Percentiles rank a stretch among this genome's conserved stretches.
Conservation (phyloP, 768 basidiomycete genomes). For the Tylopilus intermedius region DNA sequence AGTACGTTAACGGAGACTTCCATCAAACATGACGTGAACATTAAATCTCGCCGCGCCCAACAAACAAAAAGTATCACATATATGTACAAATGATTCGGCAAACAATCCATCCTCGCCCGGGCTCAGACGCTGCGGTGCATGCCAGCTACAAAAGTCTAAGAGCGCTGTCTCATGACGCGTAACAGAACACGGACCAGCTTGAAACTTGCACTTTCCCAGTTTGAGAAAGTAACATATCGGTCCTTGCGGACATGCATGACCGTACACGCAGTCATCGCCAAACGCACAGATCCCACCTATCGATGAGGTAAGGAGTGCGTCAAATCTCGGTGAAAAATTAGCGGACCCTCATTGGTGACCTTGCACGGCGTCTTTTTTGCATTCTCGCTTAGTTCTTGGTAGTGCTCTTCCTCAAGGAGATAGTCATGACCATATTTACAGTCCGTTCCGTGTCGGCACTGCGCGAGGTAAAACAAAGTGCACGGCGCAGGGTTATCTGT, state of each 20-base stretch:
- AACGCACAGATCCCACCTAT: conserved; percentile 53
- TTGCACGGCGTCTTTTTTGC: conserved; percentile 63
- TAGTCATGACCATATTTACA: conserved; percentile 66
- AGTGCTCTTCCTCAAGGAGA: conserved; percentile 49
- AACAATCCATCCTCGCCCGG: conserved; percentile 5
- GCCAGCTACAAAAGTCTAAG: conserved; percentile 30
- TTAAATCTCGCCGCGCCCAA: conserved; percentile 20
- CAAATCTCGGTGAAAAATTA: not conserved
- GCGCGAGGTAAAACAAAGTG: conserved; percentile 59
- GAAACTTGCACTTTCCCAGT: conserved; percentile 57
- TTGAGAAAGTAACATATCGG: conserved; percentile 49
- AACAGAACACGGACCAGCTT: conserved; percentile 42
- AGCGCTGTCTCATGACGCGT: conserved; percentile 2
- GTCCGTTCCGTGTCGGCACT: conserved; percentile 52
- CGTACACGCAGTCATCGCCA: conserved; percentile 53
- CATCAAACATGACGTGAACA: conserved; percentile 31
- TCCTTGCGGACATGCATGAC: conserved; percentile 39
- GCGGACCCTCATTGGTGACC: conserved; percentile 50
- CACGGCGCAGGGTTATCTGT: conserved; percentile 60
- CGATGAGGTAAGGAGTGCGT: not conserved
- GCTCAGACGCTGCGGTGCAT: conserved; percentile 35
- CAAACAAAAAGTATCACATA: conserved; percentile 25
- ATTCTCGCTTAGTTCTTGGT: conserved; percentile 47
- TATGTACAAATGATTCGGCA: conserved; percentile 31
- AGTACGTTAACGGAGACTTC: conserved; percentile 33